Percentiles rank a stretch among this genome's conserved stretches.
Evolutionary conservation across 768 basidiomycete genomes (phyloP).

Genomic region (Infundibulicybe gibba): DNA sequence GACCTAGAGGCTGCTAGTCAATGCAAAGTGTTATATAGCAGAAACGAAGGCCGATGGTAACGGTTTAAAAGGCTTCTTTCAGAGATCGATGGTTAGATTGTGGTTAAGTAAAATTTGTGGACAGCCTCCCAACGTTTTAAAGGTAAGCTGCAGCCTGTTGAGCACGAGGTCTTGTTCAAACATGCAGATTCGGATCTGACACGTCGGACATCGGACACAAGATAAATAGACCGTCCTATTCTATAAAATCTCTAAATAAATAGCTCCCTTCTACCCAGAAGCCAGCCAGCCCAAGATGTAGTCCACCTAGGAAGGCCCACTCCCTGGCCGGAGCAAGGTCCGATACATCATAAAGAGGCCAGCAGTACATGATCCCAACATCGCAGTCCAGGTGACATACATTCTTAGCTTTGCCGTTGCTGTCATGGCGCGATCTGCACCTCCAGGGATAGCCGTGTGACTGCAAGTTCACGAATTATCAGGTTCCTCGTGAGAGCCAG

Average conservation of each 20-base stretch:
- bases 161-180: slow-evolving; percentile 24
- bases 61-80: slow-evolving; percentile 7
- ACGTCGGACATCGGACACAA: slow-evolving; percentile 32
- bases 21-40: too few species aligned
- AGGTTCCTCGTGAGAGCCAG: slow-evolving; percentile 10
- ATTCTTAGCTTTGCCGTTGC: slow-evolving; percentile 64
- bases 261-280: slow-evolving; percentile 48
- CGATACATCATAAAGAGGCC: slow-evolving; percentile 69
- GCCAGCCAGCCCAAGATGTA: slow-evolving; percentile 63
- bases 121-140: slow-evolving; percentile 12
- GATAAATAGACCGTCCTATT: slow-evolving; percentile 3
- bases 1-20: too few species aligned
- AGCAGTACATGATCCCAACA: slow-evolving; percentile 73
- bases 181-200: slow-evolving; percentile 40
- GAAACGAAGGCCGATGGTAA: too few species aligned
- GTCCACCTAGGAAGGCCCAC: slow-evolving; percentile 49
- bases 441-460: slow-evolving; percentile 71
- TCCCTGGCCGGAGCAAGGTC: slow-evolving; percentile 60
- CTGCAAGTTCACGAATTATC: slow-evolving; percentile 26
- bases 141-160: slow-evolving; percentile 9
- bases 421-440: slow-evolving; percentile 75
- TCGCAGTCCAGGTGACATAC: slow-evolving; percentile 69
- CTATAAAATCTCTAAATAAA: slow-evolving; percentile 28
- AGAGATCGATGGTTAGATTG: slow-evolving; percentile 22
- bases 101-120: slow-evolving; percentile 5